Conservation (phyloP, 768 basidiomycete species). For the Cystoderma amianthinum region DNA sequence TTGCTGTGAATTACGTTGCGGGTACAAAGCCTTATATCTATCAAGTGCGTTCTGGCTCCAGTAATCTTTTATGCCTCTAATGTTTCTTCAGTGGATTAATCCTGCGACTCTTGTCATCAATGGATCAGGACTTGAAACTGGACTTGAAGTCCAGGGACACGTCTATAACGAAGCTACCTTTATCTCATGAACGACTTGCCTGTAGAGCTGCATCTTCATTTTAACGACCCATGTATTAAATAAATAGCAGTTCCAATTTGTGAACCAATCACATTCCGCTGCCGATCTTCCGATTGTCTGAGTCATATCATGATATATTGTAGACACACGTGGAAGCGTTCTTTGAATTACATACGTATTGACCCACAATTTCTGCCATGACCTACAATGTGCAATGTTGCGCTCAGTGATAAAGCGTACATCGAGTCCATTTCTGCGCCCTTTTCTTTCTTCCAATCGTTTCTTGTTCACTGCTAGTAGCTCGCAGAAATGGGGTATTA, state of each 20-base stretch:
- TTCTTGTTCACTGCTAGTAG: too few species aligned
- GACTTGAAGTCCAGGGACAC: slow-evolving; percentile 52
- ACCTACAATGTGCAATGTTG: slow-evolving; percentile 47
- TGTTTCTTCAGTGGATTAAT: slow-evolving; percentile 35
- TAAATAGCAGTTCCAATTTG: too few species aligned
- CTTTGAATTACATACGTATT: too few species aligned
- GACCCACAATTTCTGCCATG: slow-evolving; percentile 12
- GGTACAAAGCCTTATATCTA: slow-evolving; percentile 94
- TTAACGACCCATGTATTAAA: too few species aligned
- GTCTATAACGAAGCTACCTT: slow-evolving; percentile 91
- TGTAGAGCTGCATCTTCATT: background rate
- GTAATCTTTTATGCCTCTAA: background rate
- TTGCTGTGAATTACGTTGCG: slow-evolving; percentile 89
- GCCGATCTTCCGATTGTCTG: too few species aligned
- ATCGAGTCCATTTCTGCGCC: slow-evolving; percentile 8
- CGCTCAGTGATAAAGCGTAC: slow-evolving; percentile 29
- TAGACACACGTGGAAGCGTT: too few species aligned
- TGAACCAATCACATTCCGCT: too few species aligned
- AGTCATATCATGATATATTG: too few species aligned
- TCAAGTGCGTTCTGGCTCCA: slow-evolving; percentile 51
- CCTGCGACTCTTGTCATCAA: slow-evolving; percentile 34
- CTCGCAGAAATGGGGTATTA: too few species aligned
- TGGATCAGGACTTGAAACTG: slow-evolving; percentile 36
- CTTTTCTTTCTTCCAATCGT: slow-evolving; percentile 1
- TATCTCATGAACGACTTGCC: slow-evolving; percentile 45